Conservation (phyloP, 225 moss, liverwort and hornwort species). For the Lunularia cruciata region DNA sequence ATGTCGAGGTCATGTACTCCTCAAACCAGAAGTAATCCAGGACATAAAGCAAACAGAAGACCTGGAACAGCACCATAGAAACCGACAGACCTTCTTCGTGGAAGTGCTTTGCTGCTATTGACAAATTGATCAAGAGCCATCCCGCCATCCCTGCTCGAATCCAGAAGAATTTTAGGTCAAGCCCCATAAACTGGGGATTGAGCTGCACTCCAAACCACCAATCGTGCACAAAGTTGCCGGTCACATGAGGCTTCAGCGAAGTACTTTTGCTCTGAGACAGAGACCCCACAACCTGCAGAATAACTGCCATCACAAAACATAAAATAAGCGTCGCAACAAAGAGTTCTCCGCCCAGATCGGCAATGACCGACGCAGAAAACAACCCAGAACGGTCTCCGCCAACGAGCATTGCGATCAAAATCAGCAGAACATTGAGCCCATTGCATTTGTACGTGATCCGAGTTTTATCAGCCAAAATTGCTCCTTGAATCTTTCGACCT, state of each 20-base stretch:
- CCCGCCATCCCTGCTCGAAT: conserved; percentile 98
- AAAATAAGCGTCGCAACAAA: conserved; percentile 39
- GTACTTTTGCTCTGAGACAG: conserved; percentile 62
- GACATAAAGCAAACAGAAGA: conserved; percentile 76
- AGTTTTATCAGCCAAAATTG: conserved; percentile 68
- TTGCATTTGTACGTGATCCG: conserved; percentile 79
- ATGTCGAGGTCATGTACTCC: conserved; percentile 98
- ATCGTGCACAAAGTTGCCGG: conserved; percentile 70
- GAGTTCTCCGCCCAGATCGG: conserved; percentile 41
- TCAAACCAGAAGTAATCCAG: conserved; percentile 95
- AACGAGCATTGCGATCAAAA: conserved; percentile 57
- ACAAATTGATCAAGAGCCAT: conserved; percentile 87
- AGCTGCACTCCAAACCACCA: conserved; percentile 99
- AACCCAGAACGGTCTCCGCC: conserved; percentile 47
- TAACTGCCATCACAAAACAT: conserved; percentile 49
- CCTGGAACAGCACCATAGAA: conserved; percentile 83
- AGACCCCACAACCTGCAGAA: conserved; percentile 57
- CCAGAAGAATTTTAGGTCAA: conserved; percentile 98
- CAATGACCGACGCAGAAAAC: conserved; percentile 53
- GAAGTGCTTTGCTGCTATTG: conserved; percentile 82
- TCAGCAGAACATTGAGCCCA: conserved; percentile 67
- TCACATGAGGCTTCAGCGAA: conserved; percentile 68
- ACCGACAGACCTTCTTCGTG: conserved; percentile 61
- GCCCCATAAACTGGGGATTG: conserved; percentile 78
- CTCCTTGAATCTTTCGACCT: conserved; percentile 64